phyloP scores from a whole-genome alignment of 2,329 filamentous ascomycete genomes.

The Microdochium bolleyi region DNA sequence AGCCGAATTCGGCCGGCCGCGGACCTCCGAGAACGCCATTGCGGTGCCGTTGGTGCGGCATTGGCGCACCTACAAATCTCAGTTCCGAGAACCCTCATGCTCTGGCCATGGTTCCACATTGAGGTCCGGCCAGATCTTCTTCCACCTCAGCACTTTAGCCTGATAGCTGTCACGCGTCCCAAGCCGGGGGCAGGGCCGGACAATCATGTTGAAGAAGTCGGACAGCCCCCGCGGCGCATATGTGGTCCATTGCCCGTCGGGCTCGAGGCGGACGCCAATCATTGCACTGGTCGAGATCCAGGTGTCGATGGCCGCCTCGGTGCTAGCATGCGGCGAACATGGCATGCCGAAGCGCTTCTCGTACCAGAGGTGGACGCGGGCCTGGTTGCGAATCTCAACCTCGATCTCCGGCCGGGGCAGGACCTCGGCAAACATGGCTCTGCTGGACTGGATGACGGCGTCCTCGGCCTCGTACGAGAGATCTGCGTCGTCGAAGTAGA shows the following conservation, averaged over 20 bases:
- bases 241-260: slow-evolving; percentile 18
- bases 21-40: slow-evolving; percentile 49
- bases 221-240: slow-evolving; percentile 26
- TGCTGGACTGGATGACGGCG: slow-evolving; percentile 19
- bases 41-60: slow-evolving; percentile 52
- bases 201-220: slow-evolving; percentile 23
- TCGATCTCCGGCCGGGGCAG: slow-evolving; percentile 11
- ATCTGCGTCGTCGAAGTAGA: slow-evolving; percentile 24
- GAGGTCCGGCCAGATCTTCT: slow-evolving; percentile 17
- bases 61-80: slow-evolving; percentile 22
- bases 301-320: slow-evolving; percentile 22
- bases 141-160: slow-evolving; percentile 22
- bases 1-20: too few relatives aligned
- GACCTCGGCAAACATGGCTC: slow-evolving; percentile 17
- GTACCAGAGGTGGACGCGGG: slow-evolving; percentile 29
- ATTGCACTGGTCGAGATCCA: slow-evolving; percentile 27
- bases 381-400: slow-evolving; percentile 29
- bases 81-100: not conserved
- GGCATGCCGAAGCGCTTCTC: slow-evolving; percentile 18
- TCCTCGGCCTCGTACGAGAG: slow-evolving; percentile 28
- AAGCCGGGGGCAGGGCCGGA: slow-evolving; percentile 20
- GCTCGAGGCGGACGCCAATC: slow-evolving; percentile 17
- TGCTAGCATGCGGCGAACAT: slow-evolving; percentile 19
- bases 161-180: slow-evolving; percentile 18
- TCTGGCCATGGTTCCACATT: slow-evolving; percentile 9